A percentile compares a stretch with the other conserved stretches of the same genome.
phyloP scores from a whole-genome alignment of 257 asterid species.

The Penstemon davidsonii region DNA sequence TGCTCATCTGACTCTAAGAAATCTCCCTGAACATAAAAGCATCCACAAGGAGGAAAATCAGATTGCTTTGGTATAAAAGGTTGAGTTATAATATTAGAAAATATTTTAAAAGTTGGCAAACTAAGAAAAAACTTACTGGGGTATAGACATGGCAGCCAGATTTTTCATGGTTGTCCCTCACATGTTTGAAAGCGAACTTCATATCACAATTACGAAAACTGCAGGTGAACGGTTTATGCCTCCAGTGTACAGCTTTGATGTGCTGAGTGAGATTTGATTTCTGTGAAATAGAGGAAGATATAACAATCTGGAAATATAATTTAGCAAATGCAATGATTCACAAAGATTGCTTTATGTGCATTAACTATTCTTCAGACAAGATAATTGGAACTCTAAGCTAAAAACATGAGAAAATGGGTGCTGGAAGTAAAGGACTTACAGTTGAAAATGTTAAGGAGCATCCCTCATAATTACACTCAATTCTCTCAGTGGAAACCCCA shows the following conservation, averaged over 20 bases:
- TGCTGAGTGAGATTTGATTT: conserved; percentile 77
- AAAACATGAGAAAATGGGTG: background rate
- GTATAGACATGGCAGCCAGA: conserved; percentile 70
- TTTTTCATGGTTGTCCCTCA: conserved; percentile 80
- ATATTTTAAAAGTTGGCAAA: background rate
- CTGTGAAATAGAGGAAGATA: conserved; percentile 38
- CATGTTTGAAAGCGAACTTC: conserved; percentile 84
- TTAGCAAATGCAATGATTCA: background rate
- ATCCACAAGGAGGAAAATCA: background rate
- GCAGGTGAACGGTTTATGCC: conserved; percentile 63
- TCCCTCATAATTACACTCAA: conserved; percentile 56
- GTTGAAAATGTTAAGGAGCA: conserved; percentile 63
- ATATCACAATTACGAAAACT: conserved; percentile 55
- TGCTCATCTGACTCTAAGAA: conserved; percentile 72
- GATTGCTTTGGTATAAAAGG: background rate
- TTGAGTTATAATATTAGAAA: background rate
- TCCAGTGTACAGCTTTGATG: conserved; percentile 66
- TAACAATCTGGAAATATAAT: background rate
- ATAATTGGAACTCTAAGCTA: background rate
- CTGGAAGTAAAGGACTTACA: conserved; percentile 39
- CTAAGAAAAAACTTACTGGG: conserved; percentile 49
- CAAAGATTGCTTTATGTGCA: background rate
- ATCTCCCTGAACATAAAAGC: conserved; percentile 54
- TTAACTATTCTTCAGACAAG: background rate
- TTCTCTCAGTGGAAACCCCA: conserved; percentile 34